Conservation (phyloP, 106 monocot species). For the Platanthera guangdongensis region DNA sequence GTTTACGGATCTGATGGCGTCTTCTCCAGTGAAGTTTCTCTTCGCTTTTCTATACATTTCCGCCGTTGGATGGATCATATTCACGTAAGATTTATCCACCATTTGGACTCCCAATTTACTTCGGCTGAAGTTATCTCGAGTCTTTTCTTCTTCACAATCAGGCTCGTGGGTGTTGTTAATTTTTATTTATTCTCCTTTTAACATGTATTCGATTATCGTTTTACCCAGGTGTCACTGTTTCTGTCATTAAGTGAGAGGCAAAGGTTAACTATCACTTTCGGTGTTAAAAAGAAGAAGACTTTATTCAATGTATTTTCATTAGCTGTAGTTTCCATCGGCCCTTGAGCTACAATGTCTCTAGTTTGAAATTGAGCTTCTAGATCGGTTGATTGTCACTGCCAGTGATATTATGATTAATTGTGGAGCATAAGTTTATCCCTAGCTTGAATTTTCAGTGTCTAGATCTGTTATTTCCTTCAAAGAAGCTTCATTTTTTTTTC, state of each 20-base stretch:
- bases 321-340: not conserved
- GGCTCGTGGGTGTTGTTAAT: not conserved
- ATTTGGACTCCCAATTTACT: not conserved
- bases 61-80: constrained; percentile 63
- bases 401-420: not conserved
- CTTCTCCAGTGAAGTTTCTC: constrained; percentile 78
- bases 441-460: not conserved
- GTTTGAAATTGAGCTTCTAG: not conserved
- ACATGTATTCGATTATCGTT: not conserved
- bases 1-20: constrained; percentile 29
- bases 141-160: not conserved
- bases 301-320: not conserved
- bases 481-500: not conserved
- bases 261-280: no score
- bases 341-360: not conserved
- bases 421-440: not conserved
- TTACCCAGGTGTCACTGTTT: not conserved
- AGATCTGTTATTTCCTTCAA: not conserved
- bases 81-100: constrained; percentile 39
- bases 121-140: not conserved
- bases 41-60: constrained; percentile 49
- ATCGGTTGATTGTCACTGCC: not conserved
- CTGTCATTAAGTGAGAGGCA: no score
- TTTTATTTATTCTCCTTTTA: not conserved
- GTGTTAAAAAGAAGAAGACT: no score